Conservation (phyloP, 441 rosid genomes). For the Cnidoscolus chayamansa region DNA sequence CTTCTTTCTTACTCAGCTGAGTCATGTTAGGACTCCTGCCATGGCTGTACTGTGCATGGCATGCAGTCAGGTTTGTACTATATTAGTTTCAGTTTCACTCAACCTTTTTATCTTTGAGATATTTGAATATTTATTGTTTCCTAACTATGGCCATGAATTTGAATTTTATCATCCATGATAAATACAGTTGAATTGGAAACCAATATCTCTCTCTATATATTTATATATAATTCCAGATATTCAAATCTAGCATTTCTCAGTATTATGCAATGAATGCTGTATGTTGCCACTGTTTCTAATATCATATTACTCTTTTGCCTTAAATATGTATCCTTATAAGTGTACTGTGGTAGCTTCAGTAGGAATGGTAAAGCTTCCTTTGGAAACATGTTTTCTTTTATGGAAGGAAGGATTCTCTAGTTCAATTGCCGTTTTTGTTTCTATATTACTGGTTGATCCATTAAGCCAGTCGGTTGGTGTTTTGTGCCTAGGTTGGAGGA, state of each 20-base stretch:
- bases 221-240: neutral
- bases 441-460: too few species aligned
- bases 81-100: constrained; percentile 13
- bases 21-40: constrained; percentile 82
- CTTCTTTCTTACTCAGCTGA: constrained; percentile 86
- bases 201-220: too few species aligned
- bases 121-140: constrained; percentile 5
- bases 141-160: neutral
- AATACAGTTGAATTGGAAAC: neutral
- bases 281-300: too few species aligned
- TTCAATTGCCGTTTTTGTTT: too few species aligned
- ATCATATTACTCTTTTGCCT: too few species aligned
- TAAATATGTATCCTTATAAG: neutral
- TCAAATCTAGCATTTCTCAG: neutral
- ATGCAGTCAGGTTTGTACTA: constrained; percentile 81
- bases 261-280: neutral
- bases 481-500: neutral
- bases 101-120: constrained; percentile 11
- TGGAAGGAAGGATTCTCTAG: too few species aligned
- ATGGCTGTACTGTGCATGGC: constrained; percentile 99
- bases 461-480: too few species aligned
- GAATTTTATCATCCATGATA: neutral
- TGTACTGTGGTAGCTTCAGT: neutral
- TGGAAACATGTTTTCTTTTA: neutral
- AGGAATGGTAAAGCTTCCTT: too few species aligned